Evolutionary conservation across 2,329 filamentous ascomycete genomes (phyloP).

Genomic region (Paraphaeosphaeria minitans): DNA sequence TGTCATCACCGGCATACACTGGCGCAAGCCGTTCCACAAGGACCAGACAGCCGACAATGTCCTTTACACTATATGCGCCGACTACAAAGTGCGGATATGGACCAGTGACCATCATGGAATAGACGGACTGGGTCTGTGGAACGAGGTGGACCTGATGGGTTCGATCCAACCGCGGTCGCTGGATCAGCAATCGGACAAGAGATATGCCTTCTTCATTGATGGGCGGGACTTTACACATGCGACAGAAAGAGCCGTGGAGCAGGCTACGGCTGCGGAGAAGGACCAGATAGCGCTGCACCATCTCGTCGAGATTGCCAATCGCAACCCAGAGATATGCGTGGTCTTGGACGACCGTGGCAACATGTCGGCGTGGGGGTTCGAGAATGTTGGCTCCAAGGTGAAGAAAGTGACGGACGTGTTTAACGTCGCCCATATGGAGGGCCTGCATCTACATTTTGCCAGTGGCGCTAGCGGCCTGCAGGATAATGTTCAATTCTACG

Average conservation of each 20-base stretch:
- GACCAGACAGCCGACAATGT: constrained; percentile 85
- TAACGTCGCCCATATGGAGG: constrained; percentile 80
- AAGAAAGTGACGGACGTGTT: constrained; percentile 74
- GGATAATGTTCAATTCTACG: constrained; percentile 71
- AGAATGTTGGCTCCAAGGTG: constrained; percentile 77
- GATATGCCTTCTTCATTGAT: constrained; percentile 82
- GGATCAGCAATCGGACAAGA: constrained; percentile 49
- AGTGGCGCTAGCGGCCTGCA: constrained; percentile 37
- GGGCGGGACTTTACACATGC: constrained; percentile 78
- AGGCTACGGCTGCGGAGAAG: constrained; percentile 61
- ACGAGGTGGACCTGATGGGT: constrained; percentile 74
- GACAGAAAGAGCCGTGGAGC: constrained; percentile 75
- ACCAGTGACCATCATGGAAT: constrained; percentile 73
- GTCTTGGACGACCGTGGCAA: constrained; percentile 81
- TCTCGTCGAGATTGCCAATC: constrained; percentile 82
- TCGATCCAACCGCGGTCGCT: constrained; percentile 66
- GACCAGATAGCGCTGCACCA: constrained; percentile 81
- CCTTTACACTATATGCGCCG: constrained; percentile 85
- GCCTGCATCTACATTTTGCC: constrained; percentile 52
- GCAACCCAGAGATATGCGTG: constrained; percentile 84
- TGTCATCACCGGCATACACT: constrained; percentile 80
- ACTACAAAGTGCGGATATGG: constrained; percentile 84
- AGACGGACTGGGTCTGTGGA: constrained; percentile 79
- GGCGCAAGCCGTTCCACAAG: constrained; percentile 77
- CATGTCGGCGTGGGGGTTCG: constrained; percentile 91